These are phyloP conservation scores for Ophiosphaerella korrae DNA, from an alignment of 2,329 filamentous ascomycete genomes.

Conservation along the genomic window DNA sequence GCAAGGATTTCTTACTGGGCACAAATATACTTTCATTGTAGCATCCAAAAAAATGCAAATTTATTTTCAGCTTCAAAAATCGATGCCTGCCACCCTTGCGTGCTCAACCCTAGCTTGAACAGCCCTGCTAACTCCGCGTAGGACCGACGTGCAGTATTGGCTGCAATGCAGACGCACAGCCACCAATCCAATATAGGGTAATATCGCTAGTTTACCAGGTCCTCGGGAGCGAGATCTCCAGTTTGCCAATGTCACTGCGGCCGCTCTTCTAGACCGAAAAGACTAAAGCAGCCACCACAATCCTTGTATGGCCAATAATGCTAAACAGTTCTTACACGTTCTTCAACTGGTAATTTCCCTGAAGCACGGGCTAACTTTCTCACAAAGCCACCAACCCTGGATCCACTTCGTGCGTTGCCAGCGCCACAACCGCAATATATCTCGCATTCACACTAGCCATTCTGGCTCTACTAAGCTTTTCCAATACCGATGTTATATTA, in stretches of 20 bases:
- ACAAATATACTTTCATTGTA: too few species aligned
- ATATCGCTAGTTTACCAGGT: not conserved
- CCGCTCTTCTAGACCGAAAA: too few species aligned
- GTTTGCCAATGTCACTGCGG: not conserved
- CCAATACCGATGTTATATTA: constrained; percentile 11
- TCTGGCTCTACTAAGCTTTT: not conserved
- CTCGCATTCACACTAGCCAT: constrained; percentile 4
- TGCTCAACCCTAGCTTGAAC: not conserved
- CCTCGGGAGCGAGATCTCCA: not conserved
- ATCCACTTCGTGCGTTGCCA: too few species aligned
- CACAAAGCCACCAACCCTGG: too few species aligned
- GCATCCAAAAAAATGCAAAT: too few species aligned
- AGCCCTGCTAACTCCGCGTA: not conserved
- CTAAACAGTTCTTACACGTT: too few species aligned
- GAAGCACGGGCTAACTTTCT: too few species aligned
- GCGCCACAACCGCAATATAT: constrained; percentile 16
- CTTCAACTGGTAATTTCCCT: too few species aligned
- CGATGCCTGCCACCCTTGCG: too few species aligned
- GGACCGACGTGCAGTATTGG: not conserved
- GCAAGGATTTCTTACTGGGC: not conserved
- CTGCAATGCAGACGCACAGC: constrained; percentile 8
- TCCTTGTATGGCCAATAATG: too few species aligned
- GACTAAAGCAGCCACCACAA: too few species aligned
- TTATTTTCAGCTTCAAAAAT: too few species aligned
- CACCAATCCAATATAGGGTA: constrained; percentile 9